These are phyloP conservation scores for Cornus controversa DNA, from an alignment of 148 eudicot species.

Conservation along the genomic window DNA sequence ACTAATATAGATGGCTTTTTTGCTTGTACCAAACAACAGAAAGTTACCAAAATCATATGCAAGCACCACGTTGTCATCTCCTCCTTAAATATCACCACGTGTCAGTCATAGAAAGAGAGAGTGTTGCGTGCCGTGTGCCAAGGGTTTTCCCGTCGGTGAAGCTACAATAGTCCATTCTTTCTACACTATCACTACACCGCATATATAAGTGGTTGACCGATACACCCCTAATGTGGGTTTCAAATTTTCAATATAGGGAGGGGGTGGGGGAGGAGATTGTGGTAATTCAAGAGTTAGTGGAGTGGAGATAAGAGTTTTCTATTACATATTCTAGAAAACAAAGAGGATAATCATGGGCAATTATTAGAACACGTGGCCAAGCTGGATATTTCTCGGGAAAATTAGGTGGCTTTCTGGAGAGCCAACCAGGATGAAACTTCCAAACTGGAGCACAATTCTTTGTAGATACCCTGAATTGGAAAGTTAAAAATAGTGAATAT, in stretches of 20 bases:
- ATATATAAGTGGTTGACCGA: neutral
- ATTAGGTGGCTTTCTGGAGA: conserved; percentile 14
- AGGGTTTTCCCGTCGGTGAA: conserved; percentile 8
- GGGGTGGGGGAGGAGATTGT: neutral
- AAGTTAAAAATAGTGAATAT: neutral
- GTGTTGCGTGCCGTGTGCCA: conserved; percentile 16
- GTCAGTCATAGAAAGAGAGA: neutral
- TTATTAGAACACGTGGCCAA: conserved; percentile 17
- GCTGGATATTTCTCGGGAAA: neutral
- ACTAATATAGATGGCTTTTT: neutral
- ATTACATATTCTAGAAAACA: neutral
- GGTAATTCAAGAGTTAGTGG: neutral
- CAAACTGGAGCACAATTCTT: neutral
- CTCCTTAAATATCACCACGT: neutral
- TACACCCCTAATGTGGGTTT: neutral
- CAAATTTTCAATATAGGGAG: neutral
- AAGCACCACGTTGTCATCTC: neutral
- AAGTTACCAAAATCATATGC: neutral
- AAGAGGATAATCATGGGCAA: neutral
- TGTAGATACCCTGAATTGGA: neutral
- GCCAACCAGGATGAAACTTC: conserved; percentile 7
- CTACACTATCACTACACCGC: neutral
- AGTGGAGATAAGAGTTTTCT: too few species aligned
- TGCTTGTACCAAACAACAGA: conserved; percentile 18
- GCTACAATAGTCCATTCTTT: neutral